Base-by-base conservation (phyloP, 2,329 filamentous ascomycete species). In the Aspergillus quadricinctus region DNA sequence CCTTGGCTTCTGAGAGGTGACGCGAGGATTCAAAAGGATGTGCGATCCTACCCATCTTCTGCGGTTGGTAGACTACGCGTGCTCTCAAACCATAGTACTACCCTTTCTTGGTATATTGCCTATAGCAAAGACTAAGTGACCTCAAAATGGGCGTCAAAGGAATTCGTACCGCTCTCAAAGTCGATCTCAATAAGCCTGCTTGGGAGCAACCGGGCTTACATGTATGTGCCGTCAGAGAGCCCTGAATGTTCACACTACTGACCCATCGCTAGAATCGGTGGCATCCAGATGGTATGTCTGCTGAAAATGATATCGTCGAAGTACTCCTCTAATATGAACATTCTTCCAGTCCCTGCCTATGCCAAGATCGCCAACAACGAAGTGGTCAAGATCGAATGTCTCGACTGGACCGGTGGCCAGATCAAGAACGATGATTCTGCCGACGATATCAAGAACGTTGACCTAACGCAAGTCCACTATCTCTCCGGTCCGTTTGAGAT, bases 321-420 rank as follows among this genome's bases (percentile, higher is more conserved):
- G 25, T 14, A 23, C 19, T 43, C 41, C 9, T 9, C 23, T 53
- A 25, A 6, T 25, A 23, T 19, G 2, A 14, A 31, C 25, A 43
- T 27, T 21, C 28, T 21, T 41, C 17, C 58, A 94, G 90, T 96
- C 52, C 92, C 92, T 0, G 84, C 82, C 55, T 82, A 81, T 51
- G 88, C 81, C 31, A 85, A 82, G 1, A 91, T 97, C 67, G 86
- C 88, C 65, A 86, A 92, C 67, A 88, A 87, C 29, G 92, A 96
- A 75, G 89, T 89, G 0, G 92, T 96, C 63, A 96, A 95, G 75
- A 96, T 96, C 62, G 90, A 96, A 79, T 96, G 92, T 67, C 79
- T 94, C 7, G 90, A 95, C 76, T 95, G 90, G 86, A 79, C 77
- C 0, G 77, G 77, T 23, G 92, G 92, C 1, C 92, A 96, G 66